Evolutionary conservation across 108 stramenopile species (phyloP).

Genomic region (Nitzschia sp.): DNA sequence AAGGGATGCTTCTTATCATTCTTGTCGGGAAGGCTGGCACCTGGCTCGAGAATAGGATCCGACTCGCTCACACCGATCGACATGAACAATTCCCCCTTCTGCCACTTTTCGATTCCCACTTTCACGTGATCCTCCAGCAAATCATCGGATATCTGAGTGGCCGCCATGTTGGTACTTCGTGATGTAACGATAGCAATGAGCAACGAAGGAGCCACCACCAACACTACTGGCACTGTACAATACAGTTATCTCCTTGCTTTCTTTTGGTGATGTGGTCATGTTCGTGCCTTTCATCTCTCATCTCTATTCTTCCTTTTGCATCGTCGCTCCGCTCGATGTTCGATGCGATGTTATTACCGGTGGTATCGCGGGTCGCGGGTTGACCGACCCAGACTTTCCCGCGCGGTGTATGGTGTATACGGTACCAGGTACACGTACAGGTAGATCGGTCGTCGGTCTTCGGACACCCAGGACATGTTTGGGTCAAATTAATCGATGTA

Average conservation of each 20-base stretch:
- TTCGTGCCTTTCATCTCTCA: background rate
- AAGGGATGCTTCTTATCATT: constrained; percentile 5
- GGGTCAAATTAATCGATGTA: too few species aligned
- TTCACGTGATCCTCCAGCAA: background rate
- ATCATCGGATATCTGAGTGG: background rate
- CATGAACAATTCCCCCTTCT: constrained; percentile 10
- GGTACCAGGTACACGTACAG: too few species aligned
- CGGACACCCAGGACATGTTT: too few species aligned
- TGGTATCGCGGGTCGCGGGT: too few species aligned
- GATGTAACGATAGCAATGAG: background rate
- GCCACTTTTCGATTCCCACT: constrained; percentile 9
- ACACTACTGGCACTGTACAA: background rate
- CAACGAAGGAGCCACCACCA: background rate
- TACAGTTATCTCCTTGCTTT: background rate
- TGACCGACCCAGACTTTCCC: too few species aligned
- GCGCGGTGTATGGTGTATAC: too few species aligned
- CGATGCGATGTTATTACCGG: too few species aligned
- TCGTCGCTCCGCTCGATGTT: background rate
- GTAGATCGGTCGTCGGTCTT: too few species aligned
- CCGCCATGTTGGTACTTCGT: background rate
- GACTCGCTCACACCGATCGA: background rate
- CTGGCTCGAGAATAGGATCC: constrained; percentile 9
- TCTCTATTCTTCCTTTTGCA: too few species aligned
- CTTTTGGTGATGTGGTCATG: background rate
- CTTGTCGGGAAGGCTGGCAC: constrained; percentile 1